Evolutionary conservation across 306 rosid genomes (phyloP).

Genomic region (Gynostemma pentaphyllum): DNA sequence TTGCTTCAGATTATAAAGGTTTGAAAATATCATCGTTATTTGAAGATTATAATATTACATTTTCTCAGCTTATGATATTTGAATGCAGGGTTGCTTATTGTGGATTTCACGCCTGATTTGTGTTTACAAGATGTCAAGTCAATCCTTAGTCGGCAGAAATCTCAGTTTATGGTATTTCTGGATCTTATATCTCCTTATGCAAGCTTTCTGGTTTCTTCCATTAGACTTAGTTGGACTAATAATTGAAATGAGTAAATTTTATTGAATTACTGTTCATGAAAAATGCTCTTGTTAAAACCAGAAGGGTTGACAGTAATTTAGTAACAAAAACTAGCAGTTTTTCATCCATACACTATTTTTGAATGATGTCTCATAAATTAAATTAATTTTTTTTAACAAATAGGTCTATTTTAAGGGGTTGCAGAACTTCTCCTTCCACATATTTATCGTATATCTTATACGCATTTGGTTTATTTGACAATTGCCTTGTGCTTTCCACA

Average conservation of each 20-base stretch:
- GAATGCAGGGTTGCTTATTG: conserved; percentile 54
- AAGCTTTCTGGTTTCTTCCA: neutral
- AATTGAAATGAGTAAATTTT: too few species aligned
- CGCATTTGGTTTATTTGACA: neutral
- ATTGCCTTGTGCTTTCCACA: conserved; percentile 7
- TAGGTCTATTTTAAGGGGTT: neutral
- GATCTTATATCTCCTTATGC: neutral
- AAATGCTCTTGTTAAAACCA: neutral
- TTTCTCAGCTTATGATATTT: conserved; percentile 20
- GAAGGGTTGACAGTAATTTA: neutral
- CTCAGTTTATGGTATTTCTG: conserved; percentile 45
- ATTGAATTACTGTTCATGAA: neutral
- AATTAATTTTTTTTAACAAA: neutral
- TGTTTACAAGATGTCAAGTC: conserved; percentile 57
- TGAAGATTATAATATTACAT: neutral
- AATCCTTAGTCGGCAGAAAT: conserved; percentile 56
- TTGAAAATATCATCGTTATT: conserved; percentile 9
- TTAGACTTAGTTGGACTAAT: too few species aligned
- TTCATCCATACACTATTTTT: neutral
- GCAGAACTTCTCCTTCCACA: neutral
- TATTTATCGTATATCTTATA: neutral
- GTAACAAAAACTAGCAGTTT: neutral
- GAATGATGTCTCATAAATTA: neutral
- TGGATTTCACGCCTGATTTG: conserved; percentile 74
- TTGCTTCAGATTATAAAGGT: conserved; percentile 62